Evolutionary conservation across 495 filamentous ascomycete species (phyloP).

Genomic region (Neurospora discreta): DNA sequence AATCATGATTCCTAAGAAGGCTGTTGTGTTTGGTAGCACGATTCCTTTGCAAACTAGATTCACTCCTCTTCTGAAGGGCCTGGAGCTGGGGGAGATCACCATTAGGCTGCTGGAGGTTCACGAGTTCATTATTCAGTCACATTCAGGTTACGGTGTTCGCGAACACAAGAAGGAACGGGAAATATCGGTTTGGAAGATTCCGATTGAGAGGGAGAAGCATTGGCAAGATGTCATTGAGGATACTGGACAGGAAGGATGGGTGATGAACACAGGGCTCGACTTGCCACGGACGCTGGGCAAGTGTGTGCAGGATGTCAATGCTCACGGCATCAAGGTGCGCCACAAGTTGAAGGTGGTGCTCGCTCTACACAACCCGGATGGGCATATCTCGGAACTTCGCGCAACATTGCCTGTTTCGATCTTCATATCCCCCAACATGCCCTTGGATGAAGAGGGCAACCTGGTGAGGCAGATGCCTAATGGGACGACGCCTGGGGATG

Average conservation of each 20-base stretch:
- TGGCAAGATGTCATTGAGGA: slow-evolving; percentile 59
- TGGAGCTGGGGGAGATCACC: slow-evolving; percentile 65
- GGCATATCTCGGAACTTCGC: slow-evolving; percentile 82
- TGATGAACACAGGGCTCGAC: slow-evolving; percentile 53
- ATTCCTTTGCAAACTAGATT: slow-evolving; percentile 72
- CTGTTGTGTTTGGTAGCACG: slow-evolving; percentile 77
- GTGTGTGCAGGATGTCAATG: slow-evolving; percentile 81
- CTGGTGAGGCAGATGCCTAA: slow-evolving; percentile 44
- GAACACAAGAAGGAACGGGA: slow-evolving; percentile 52
- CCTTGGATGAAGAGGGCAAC: slow-evolving; percentile 69
- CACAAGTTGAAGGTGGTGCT: slow-evolving; percentile 83
- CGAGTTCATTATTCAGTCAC: slow-evolving; percentile 46
- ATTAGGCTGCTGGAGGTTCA: slow-evolving; percentile 69
- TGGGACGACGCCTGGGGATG: slow-evolving; percentile 18
- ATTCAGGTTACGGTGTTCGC: slow-evolving; percentile 38
- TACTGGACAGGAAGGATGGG: slow-evolving; percentile 62
- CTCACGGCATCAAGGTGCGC: slow-evolving; percentile 69
- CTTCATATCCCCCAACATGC: slow-evolving; percentile 86
- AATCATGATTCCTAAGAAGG: slow-evolving; percentile 79
- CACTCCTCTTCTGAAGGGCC: slow-evolving; percentile 74
- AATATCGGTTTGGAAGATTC: slow-evolving; percentile 51
- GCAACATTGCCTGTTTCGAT: slow-evolving; percentile 78
- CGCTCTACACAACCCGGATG: slow-evolving; percentile 85
- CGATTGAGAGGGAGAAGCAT: slow-evolving; percentile 45
- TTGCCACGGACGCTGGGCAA: slow-evolving; percentile 65